phyloP scores from a whole-genome alignment of 345 rosid genomes.

The Aquilaria malaccensis region DNA sequence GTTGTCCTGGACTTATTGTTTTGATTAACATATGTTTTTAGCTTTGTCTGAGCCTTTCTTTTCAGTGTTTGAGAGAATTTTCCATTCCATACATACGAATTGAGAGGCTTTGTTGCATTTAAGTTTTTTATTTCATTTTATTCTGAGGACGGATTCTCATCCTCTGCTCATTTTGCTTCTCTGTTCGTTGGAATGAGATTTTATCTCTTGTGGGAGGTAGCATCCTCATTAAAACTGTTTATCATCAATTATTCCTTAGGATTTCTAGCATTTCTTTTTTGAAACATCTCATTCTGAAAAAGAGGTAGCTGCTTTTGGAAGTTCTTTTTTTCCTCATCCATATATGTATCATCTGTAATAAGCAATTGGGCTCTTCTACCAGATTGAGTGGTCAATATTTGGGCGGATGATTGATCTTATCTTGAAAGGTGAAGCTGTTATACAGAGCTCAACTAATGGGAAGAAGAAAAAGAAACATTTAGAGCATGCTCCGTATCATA shows the following conservation, averaged over 20 bases:
- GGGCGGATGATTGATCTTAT: slow-evolving; percentile 41
- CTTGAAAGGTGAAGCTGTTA: slow-evolving; percentile 28
- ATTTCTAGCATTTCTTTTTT: no score
- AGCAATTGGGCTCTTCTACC: slow-evolving; percentile 20
- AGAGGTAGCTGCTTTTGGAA: no score
- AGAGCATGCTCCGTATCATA: slow-evolving; percentile 22
- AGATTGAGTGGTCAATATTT: slow-evolving; percentile 61
- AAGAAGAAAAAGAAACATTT: slow-evolving; percentile 54
- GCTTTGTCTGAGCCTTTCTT: neutral
- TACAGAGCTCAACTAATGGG: slow-evolving; percentile 25
- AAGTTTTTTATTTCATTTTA: neutral
- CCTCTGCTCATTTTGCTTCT: neutral
- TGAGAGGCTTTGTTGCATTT: no score
- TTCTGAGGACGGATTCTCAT: neutral
- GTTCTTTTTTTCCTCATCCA: no score
- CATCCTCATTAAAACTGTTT: neutral
- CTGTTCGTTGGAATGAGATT: neutral
- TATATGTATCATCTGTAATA: no score
- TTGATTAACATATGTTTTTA: neutral
- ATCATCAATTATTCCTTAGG: neutral
- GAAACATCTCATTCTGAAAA: no score
- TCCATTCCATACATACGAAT: no score
- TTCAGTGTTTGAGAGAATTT: no score
- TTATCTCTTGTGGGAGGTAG: neutral
- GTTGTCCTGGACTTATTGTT: neutral